Base-by-base conservation (phyloP, 805 yeast species). In the Lachancea sp. region DNA sequence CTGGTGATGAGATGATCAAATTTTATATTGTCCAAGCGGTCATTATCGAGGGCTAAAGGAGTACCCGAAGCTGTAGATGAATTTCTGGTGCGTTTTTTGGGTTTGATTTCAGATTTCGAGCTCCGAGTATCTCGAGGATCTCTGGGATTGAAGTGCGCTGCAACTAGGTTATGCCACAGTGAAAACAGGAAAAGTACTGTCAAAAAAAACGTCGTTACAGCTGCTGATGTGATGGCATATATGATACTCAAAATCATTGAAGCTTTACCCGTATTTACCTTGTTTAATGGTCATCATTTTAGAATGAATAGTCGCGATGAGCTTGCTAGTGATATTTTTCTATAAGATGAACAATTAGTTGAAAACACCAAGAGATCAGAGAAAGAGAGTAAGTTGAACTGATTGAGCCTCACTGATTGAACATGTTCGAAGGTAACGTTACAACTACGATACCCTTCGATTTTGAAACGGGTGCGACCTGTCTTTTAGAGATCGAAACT, bases 101-200 rank as follows among this genome's bases (percentile, higher is more conserved):
- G 51, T 9, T 46, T 44, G 1, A 51, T 48, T 13, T 47, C 47
- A 1, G 63, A 54, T 19, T 52, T 54, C 1, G 66, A 55, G 18
- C 57, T 45, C 36, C 65, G 52, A 2, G 58, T 50, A 41, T 61
- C 65, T 49, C 67, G 55, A 37, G 59, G 59, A 43, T 57, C 63
- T 22, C 39, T 40, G 13, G 31, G 19, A n/a, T 45, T 49, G 29
- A 60, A 52, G 44, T 56, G 62, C 2, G 55, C 57, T 0, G 57
- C 53, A 2, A 59, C 40, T 20, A 54, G 60, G 40, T 61, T 58
- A 38, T 63, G 62, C 57, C 62, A 57, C 17, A 64, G 43, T 5
- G 67, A 59, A 13, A 57, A 52, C 4, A 60, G 31, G 22, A 63
- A 59, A 13, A 64, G 44, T 2, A 54, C 53, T 2, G 56, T 38